Percentiles rank a stretch among this genome's conserved stretches.
phyloP scores from a whole-genome alignment of 2,329 filamentous ascomycete species.

The Alternaria angustiovoidea region DNA sequence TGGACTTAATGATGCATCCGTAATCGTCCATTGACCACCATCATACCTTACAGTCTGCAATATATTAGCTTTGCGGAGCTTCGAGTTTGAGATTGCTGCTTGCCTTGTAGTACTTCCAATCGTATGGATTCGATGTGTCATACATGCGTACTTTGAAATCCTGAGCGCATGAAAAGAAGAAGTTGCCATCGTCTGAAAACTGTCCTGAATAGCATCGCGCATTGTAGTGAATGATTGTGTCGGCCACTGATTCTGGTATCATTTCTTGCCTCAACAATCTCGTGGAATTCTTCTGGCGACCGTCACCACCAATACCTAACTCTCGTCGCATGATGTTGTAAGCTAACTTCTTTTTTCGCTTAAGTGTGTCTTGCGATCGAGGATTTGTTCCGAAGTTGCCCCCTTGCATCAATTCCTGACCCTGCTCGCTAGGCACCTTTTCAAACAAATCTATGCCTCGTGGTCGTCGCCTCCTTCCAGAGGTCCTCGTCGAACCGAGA shows the following conservation, averaged over 20 bases:
- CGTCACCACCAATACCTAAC: constrained; percentile 71
- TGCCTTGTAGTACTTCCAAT: constrained; percentile 96
- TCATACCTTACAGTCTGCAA: constrained; percentile 83
- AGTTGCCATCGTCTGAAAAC: constrained; percentile 96
- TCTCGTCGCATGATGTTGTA: constrained; percentile 82
- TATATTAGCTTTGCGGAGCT: constrained; percentile 10
- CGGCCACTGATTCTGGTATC: constrained; percentile 78
- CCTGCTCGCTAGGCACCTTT: constrained; percentile 82
- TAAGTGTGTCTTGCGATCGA: constrained; percentile 58
- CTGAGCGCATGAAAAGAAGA: constrained; percentile 92
- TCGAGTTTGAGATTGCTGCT: constrained; percentile 15
- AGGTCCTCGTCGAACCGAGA: constrained; percentile 46
- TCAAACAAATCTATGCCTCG: constrained; percentile 68
- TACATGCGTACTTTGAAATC: constrained; percentile 97
- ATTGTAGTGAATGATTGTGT: constrained; percentile 88
- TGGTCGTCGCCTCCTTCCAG: constrained; percentile 50
- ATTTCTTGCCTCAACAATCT: constrained; percentile 76
- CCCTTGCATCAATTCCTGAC: constrained; percentile 79
- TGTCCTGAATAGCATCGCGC: constrained; percentile 92
- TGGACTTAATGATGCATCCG: constrained; percentile 87
- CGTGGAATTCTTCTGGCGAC: constrained; percentile 67
- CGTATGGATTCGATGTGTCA: constrained; percentile 92
- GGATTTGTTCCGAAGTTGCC: constrained; percentile 80
- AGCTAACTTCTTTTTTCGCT: constrained; percentile 68
- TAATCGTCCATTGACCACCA: constrained; percentile 93